Evolutionary conservation across 164 flowering plant species (phyloP).

Genomic region (Aristolochia californica): DNA sequence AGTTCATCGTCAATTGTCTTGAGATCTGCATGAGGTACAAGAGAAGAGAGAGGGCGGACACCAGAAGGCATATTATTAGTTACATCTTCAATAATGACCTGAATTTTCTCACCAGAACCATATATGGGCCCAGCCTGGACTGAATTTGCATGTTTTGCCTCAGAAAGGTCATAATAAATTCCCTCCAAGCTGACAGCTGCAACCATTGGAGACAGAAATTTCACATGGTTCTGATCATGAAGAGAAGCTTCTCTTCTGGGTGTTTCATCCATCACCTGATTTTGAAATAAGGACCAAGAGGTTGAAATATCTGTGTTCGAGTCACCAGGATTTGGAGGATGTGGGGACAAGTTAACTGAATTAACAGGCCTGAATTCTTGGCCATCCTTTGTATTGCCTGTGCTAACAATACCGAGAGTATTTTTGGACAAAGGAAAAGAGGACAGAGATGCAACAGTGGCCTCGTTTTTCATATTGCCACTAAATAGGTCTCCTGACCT

Average conservation of each 20-base stretch:
- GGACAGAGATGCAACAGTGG: too few species aligned
- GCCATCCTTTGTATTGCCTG: slow-evolving; percentile 7
- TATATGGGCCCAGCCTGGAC: slow-evolving; percentile 14
- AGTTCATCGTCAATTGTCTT: slow-evolving; percentile 8
- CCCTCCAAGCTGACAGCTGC: slow-evolving; percentile 4
- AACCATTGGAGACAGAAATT: slow-evolving; percentile 5
- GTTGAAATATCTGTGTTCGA: too few species aligned
- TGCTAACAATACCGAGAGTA: slow-evolving; percentile 8
- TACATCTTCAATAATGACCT: slow-evolving; percentile 47
- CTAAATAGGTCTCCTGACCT: too few species aligned
- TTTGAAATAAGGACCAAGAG: slow-evolving; percentile 13
- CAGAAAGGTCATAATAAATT: slow-evolving; percentile 5
- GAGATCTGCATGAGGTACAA: slow-evolving; percentile 26
- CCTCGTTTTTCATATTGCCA: too few species aligned
- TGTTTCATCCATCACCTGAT: slow-evolving; percentile 11
- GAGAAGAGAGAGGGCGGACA: slow-evolving; percentile 12
- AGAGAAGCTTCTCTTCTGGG: slow-evolving; percentile 18
- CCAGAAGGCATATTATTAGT: slow-evolving; percentile 26
- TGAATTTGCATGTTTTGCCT: slow-evolving; percentile 10
- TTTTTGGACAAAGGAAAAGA: too few species aligned
- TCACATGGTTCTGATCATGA: slow-evolving; percentile 17
- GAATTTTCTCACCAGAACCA: slow-evolving; percentile 12
- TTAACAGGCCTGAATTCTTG: slow-evolving; percentile 4
- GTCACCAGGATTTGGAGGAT: neutral
- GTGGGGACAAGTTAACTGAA: slow-evolving; percentile 14